Evolutionary conservation across 1,284 basidiomycete species (phyloP).

Genomic region (Fomitopsis pinicola): DNA sequence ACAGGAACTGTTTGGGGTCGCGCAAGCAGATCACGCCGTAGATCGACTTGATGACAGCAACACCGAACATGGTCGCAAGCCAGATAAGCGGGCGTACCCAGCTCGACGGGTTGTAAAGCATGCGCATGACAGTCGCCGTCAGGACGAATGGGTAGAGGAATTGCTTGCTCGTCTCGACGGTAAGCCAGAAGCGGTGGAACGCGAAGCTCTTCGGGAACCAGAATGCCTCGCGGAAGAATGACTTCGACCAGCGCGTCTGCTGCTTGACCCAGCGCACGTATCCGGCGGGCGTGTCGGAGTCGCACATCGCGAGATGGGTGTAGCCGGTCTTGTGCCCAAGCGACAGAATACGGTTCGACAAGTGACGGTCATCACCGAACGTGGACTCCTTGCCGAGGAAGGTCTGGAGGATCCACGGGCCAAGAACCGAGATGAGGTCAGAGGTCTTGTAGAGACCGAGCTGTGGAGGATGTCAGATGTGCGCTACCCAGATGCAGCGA

Average conservation of each 20-base stretch:
- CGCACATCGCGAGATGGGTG: slow-evolving; percentile 17
- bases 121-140: slow-evolving; percentile 16
- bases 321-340: slow-evolving; percentile 17
- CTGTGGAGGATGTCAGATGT: not conserved
- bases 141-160: slow-evolving; percentile 20
- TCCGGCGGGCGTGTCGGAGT: slow-evolving; percentile 18
- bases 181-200: slow-evolving; percentile 17
- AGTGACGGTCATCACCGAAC: slow-evolving; percentile 19
- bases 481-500: too few relatives aligned
- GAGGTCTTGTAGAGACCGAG: slow-evolving; percentile 17
- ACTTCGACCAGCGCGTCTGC: slow-evolving; percentile 22
- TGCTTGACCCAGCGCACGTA: slow-evolving; percentile 24
- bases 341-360: slow-evolving; percentile 16
- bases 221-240: slow-evolving; percentile 20
- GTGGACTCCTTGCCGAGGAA: slow-evolving; percentile 19
- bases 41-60: slow-evolving; percentile 17
- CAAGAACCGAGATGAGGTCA: slow-evolving; percentile 19
- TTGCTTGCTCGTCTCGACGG: slow-evolving; percentile 21
- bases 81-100: slow-evolving; percentile 17
- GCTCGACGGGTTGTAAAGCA: slow-evolving; percentile 14
- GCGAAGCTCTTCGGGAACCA: slow-evolving; percentile 20
- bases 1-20: slow-evolving; percentile 14
- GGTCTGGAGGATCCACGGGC: slow-evolving; percentile 20
- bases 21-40: slow-evolving; percentile 16
- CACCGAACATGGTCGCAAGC: slow-evolving; percentile 18